Evolutionary conservation across 1,284 basidiomycete genomes (phyloP), one percentile per base, ranked within the genome.

Genomic region (Ceratobasidium sp.): DNA sequence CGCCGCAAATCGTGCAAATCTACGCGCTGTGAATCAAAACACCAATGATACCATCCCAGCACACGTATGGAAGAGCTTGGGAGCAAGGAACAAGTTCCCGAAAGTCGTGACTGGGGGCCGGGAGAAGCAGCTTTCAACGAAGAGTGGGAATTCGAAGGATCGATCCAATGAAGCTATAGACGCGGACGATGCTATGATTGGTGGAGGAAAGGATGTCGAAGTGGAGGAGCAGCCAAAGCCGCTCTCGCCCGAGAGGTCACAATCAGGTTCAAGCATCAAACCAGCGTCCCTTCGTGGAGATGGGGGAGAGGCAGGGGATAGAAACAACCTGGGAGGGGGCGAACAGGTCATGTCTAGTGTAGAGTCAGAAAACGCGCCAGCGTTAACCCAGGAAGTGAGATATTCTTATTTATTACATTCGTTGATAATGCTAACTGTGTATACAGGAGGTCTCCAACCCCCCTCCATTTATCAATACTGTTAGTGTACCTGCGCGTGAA

Each of bases 321-420:
- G 52, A 32, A 14, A 34, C 9, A 58, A 30, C 30, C 32, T 58
- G 4, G 57, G 39, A 10, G 57, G 43, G 1, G 57, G 36, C 1
- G 57, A 59, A 10, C 36, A 16, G 32, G n/a, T 59, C n/a, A 59
- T 59, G 57, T 59, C 57, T 21, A 59, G 57, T 26, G 36, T 59
- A 23, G 57, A 59, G 10, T 59, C 57, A 5, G 57, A 59, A 23
- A 59, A 59, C 26, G 57, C 14, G 12, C 28, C 50, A 16, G 39
- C 43, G 18, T 12, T 59, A 43, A 43, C 57, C 30, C 50, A 28
- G 34, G n/a, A 59, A 39, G 57, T 59, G 23, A 14, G 36, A 10
- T 12, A 21, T 28, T 59, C 3, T 26, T 14, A 21, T 59, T 59
- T 59, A 4, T 14, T 41, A 23, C 2, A 16, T 18, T 53, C 21